phyloP scores from a whole-genome alignment of 306 rosid genomes.

The Cucumis hystrix region DNA sequence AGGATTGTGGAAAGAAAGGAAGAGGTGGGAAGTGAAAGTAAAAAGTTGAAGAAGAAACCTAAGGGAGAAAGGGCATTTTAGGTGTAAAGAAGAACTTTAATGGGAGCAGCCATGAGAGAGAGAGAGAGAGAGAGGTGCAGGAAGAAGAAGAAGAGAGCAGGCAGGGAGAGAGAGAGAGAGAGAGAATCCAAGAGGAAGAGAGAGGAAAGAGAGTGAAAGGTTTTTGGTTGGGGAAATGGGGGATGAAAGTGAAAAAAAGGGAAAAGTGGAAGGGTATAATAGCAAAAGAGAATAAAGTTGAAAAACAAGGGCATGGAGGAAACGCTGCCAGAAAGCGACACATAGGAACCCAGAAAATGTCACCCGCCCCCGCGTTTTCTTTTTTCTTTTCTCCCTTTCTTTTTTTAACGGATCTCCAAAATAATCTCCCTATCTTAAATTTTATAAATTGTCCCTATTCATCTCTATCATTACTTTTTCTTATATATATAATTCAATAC shows the following conservation, averaged over 20 bases:
- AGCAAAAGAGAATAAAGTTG: conserved; percentile 1
- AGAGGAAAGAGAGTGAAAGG: neutral
- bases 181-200: conserved; percentile 1
- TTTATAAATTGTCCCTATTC: no score
- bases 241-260: neutral
- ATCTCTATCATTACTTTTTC: no score
- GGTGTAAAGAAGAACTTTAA: conserved; percentile 26
- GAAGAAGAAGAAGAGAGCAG: neutral
- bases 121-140: conserved; percentile 4
- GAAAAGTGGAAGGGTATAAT: conserved; percentile 3
- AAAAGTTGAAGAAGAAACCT: conserved; percentile 19
- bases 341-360: neutral
- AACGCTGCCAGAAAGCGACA: neutral
- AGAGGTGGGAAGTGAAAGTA: conserved; percentile 13
- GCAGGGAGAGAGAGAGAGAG: neutral
- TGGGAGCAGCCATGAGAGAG: conserved; percentile 18
- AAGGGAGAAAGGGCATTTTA: conserved; percentile 10
- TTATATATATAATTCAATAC: no score
- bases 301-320: conserved; percentile 2
- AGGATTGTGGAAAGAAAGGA: conserved; percentile 11
- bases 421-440: no score
- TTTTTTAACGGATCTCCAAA: no score
- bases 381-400: no score
- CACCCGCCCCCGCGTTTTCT: no score
- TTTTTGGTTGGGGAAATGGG: neutral